A percentile compares a stretch with the other conserved stretches of the same genome.
These are phyloP conservation scores for Omphalea diandra DNA, from an alignment of 441 rosid genomes.

Conservation along the genomic window DNA sequence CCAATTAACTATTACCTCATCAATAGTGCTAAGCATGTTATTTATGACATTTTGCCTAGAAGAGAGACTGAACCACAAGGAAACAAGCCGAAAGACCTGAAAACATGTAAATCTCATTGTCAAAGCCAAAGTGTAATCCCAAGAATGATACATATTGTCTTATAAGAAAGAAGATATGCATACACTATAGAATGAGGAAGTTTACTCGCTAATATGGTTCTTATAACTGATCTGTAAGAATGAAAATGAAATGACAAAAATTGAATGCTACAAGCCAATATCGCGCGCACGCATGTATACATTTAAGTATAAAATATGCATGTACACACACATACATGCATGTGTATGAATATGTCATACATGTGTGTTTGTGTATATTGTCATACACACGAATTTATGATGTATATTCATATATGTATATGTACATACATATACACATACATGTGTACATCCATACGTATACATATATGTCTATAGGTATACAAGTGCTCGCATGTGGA, in stretches of 20 bases:
- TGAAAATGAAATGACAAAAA: background rate
- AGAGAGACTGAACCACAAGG: slow-evolving; percentile 89
- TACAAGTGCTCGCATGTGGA: no score
- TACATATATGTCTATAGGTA: no score
- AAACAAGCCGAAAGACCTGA: slow-evolving; percentile 88
- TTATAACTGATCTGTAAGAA: background rate
- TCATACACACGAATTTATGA: no score
- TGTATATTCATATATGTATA: no score
- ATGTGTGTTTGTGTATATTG: no score
- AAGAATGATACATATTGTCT: background rate
- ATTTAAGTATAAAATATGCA: no score
- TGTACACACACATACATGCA: no score
- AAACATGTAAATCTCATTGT: slow-evolving; percentile 30
- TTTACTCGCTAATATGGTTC: background rate
- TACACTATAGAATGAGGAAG: background rate
- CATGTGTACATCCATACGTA: no score
- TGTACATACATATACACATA: no score
- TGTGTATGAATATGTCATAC: no score
- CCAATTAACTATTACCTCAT: slow-evolving; percentile 50
- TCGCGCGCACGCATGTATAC: no score
- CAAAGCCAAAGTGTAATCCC: slow-evolving; percentile 15
- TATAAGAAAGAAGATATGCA: background rate
- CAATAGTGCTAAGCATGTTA: slow-evolving; percentile 71
- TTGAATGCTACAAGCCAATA: background rate
- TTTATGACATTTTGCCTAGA: slow-evolving; percentile 62